A percentile compares a stretch with the other conserved stretches of the same genome.
Conservation (phyloP, 305 asterid species). For the Fraxinus nigra region DNA sequence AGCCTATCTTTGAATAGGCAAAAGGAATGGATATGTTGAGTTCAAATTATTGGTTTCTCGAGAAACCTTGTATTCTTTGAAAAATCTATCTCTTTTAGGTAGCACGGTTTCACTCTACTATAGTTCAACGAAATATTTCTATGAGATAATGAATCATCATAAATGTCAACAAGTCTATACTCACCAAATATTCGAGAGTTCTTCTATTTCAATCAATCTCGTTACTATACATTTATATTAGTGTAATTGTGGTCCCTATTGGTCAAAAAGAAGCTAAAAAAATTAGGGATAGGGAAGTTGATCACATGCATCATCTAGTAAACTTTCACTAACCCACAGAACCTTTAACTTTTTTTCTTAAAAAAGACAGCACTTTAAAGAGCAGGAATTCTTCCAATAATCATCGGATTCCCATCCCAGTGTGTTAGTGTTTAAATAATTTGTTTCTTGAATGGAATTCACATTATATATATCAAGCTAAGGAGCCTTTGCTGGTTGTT, state of each 20-base stretch:
- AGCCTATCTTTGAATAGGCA: background rate
- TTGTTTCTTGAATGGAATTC: background rate
- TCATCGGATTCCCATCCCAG: conserved; percentile 4
- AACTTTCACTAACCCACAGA: background rate
- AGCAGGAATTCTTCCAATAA: background rate
- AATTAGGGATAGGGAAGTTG: background rate
- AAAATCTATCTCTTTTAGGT: background rate
- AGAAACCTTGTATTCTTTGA: background rate
- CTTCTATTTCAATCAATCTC: background rate
- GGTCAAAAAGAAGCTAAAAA: conserved; percentile 15
- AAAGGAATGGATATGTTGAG: background rate
- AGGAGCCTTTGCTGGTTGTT: conserved; percentile 9
- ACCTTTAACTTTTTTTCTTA: background rate
- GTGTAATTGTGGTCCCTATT: background rate
- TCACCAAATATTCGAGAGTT: background rate
- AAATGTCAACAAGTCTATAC: background rate
- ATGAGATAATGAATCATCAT: background rate
- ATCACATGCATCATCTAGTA: conserved; percentile 1
- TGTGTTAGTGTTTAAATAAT: background rate
- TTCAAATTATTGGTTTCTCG: background rate
- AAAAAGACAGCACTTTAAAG: conserved; percentile 6
- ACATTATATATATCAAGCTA: background rate
- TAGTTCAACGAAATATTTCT: background rate
- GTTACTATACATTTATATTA: background rate
- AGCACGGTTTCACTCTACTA: background rate